A percentile compares a stretch with the other conserved stretches of the same genome.
Evolutionary conservation across 768 basidiomycete species (phyloP).

Genomic region (Zangia roseola): DNA sequence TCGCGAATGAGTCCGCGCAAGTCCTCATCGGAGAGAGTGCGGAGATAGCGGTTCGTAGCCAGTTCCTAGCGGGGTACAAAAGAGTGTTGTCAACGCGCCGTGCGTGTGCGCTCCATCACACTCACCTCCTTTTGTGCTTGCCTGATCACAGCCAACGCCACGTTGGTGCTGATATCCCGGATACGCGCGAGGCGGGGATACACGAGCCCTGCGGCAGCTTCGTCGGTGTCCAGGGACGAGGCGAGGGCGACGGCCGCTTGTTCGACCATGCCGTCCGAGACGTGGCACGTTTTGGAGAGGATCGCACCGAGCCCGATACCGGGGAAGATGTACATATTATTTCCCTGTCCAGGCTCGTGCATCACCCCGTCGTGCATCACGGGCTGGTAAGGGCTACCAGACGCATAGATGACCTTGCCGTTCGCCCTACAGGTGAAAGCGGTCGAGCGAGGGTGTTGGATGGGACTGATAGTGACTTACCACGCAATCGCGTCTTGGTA

Average conservation of each 20-base stretch:
- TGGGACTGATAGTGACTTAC: constrained; percentile 31
- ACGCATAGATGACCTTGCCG: constrained; percentile 68
- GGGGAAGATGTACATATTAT: constrained; percentile 76
- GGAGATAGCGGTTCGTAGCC: constrained; percentile 47
- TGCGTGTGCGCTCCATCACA: not conserved
- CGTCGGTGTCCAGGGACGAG: constrained; percentile 53
- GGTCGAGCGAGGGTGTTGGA: not conserved
- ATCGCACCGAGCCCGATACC: constrained; percentile 63
- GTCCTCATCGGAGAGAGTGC: constrained; percentile 45
- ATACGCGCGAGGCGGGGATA: constrained; percentile 70
- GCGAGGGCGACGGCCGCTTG: constrained; percentile 62
- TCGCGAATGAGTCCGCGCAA: constrained; percentile 49
- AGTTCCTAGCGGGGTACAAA: constrained; percentile 23
- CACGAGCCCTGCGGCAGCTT: constrained; percentile 52
- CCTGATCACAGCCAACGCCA: constrained; percentile 62
- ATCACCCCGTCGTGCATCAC: constrained; percentile 46
- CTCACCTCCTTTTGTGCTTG: constrained; percentile 63
- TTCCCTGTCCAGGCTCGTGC: constrained; percentile 72
- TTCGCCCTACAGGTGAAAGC: constrained; percentile 47
- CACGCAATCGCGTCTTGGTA: constrained; percentile 59
- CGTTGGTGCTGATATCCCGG: constrained; percentile 60
- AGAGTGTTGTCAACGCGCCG: not conserved
- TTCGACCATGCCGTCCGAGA: constrained; percentile 72
- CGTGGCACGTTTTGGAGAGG: constrained; percentile 51
- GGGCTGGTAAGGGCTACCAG: constrained; percentile 66